These are phyloP conservation scores for Pseudogymnoascus sp. DNA, from an alignment of 2,329 filamentous ascomycete species.

Conservation along the genomic window DNA sequence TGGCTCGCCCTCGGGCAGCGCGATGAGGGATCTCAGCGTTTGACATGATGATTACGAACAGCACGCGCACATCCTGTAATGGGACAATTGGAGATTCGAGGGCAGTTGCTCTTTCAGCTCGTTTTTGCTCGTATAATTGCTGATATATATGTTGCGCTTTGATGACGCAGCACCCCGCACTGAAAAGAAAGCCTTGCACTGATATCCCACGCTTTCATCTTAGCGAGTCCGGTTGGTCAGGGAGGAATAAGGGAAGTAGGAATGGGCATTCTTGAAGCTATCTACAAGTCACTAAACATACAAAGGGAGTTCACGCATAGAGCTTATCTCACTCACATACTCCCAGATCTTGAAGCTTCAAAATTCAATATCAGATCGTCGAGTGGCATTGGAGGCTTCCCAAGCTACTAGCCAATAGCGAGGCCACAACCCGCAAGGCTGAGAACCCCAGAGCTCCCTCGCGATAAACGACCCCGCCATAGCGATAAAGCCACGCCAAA, in stretches of 20 bases:
- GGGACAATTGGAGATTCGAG: background rate
- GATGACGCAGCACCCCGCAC: constrained; percentile 5
- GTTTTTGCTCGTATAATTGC: background rate
- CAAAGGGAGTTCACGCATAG: background rate
- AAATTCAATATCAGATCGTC: background rate
- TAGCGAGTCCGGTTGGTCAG: background rate
- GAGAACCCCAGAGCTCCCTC: background rate
- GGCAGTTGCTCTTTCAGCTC: background rate
- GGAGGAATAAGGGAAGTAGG: background rate
- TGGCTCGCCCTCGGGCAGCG: background rate
- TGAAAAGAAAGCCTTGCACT: background rate
- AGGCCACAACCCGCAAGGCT: background rate
- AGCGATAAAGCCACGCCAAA: background rate
- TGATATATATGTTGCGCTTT: background rate
- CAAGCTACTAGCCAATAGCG: background rate
- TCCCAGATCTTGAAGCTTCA: background rate
- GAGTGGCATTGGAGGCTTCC: background rate
- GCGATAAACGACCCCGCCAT: constrained; percentile 3
- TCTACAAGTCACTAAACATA: background rate
- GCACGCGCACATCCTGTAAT: background rate
- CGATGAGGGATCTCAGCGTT: background rate
- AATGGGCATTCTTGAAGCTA: background rate
- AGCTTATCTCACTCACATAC: background rate
- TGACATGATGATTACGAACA: background rate
- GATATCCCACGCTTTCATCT: background rate